Base-by-base conservation (phyloP, 345 rosid genomes). In the Syzygium aqueum region DNA sequence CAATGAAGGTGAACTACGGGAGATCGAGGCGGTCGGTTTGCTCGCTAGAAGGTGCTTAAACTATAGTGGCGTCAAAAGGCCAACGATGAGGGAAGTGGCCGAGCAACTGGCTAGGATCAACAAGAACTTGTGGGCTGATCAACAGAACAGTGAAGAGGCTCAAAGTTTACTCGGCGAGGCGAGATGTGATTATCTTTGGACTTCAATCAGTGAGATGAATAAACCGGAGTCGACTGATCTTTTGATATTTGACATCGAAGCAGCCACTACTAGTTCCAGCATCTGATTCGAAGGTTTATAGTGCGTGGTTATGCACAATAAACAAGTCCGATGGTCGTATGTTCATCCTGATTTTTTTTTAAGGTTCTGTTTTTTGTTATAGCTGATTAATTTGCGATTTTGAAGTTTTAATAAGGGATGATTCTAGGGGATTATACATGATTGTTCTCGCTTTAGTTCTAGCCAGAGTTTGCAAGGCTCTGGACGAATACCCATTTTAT, bases 141-240 rank as follows among this genome's bases (percentile, higher is more conserved):
- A 30, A 2, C 11, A 0, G 1, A 8, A 65, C 0, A 6, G 8
- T 0, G 6, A 65, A 30, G 77, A 65, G 43, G 16, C 77, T 65
- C 43, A 7, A 7, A 2, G 43, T 65, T 16, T 65, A 30, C 43
- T 65, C 1, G 1, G 7, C 1, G 3, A 65, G 22, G 1, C 1
- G 6, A 65, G 77, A 65, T 0, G 6, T 2, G 22, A 30, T 65
- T 28, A 40, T 63, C 37, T 7, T 0, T 2, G 21, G 77, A 63
- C 77, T 63, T 63, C 77, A 28, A 15, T 28, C 5, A 15, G 40
- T 63, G 77, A 28, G 3, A 63, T 63, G 21, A 28, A 63, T 0
- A 15, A 28, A 63, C 10, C 10, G 4, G 77, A 63, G 37, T 63
- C 40, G 1, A 63, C 21, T 15, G 0, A 28, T 28, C 11, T n/a